These are phyloP conservation scores for Pugionium cornutum DNA, from an alignment of 345 rosid genomes.

Conservation along the genomic window DNA sequence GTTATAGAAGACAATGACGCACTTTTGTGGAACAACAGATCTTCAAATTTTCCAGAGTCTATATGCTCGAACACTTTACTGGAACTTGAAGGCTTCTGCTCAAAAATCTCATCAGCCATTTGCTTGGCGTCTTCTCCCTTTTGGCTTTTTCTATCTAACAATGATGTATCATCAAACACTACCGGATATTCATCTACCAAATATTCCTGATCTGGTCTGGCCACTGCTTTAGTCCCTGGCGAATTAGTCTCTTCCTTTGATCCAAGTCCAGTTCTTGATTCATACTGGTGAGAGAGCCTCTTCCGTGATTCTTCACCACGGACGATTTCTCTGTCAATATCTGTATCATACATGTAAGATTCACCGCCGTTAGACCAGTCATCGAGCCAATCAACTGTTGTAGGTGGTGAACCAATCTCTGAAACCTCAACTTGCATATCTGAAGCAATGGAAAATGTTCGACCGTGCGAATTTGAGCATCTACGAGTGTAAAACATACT, in stretches of 20 bases:
- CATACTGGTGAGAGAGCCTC: conserved; percentile 8
- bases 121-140: too few species aligned
- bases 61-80: conserved; percentile 20
- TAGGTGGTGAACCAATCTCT: conserved; percentile 76
- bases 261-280: conserved; percentile 27
- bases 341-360: conserved; percentile 59
- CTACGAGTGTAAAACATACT: conserved; percentile 37
- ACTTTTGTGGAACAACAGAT: conserved; percentile 33
- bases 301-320: conserved; percentile 25
- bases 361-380: conserved; percentile 60
- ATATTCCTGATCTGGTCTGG: conserved; percentile 4
- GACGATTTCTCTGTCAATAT: conserved; percentile 53
- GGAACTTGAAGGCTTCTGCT: conserved; percentile 17
- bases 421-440: conserved; percentile 97
- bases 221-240: conserved; percentile 2
- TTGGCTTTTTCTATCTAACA: conserved; percentile 10
- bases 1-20: conserved; percentile 38
- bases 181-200: background rate
- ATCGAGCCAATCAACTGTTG: conserved; percentile 52
- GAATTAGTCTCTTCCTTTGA: conserved; percentile 22
- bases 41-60: conserved; percentile 15
- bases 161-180: background rate
- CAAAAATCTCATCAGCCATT: background rate
- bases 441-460: conserved; percentile 78
- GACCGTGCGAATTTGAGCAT: conserved; percentile 30